Conservation (phyloP, 164 flowering plant genomes). For the Piper betle region DNA sequence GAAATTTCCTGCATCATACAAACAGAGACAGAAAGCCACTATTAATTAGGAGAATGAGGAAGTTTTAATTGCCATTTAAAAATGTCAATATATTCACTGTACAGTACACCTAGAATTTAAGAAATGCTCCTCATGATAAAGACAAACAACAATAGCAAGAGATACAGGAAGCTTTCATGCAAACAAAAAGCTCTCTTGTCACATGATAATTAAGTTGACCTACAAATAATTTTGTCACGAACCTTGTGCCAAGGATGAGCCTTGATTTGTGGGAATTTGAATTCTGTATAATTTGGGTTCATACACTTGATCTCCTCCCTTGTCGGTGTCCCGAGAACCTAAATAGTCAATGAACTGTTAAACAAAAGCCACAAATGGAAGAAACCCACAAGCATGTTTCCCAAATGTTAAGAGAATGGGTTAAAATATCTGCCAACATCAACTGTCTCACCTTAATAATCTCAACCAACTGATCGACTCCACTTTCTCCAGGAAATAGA, state of each 20-base stretch:
- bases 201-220: not conserved
- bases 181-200: not conserved
- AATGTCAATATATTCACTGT: too few species aligned
- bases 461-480: slow-evolving; percentile 93
- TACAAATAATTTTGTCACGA: not conserved
- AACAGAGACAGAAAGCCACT: too few species aligned
- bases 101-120: too few species aligned
- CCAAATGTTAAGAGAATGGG: not conserved
- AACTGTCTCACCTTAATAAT: slow-evolving; percentile 60
- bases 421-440: not conserved
- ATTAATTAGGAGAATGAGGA: too few species aligned
- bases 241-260: slow-evolving; percentile 99
- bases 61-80: too few species aligned
- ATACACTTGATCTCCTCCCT: slow-evolving; percentile 99
- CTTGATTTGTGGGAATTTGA: slow-evolving; percentile 93
- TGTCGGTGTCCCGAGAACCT: slow-evolving; percentile 98
- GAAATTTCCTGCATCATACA: too few species aligned
- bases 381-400: not conserved
- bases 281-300: slow-evolving; percentile 97
- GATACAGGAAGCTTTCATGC: too few species aligned
- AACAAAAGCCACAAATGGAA: not conserved
- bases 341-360: not conserved
- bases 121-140: too few species aligned
- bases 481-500: slow-evolving; percentile 94
- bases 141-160: too few species aligned